Base-by-base conservation (phyloP, 2,329 filamentous ascomycete species). In the Pyricularia sp. region DNA sequence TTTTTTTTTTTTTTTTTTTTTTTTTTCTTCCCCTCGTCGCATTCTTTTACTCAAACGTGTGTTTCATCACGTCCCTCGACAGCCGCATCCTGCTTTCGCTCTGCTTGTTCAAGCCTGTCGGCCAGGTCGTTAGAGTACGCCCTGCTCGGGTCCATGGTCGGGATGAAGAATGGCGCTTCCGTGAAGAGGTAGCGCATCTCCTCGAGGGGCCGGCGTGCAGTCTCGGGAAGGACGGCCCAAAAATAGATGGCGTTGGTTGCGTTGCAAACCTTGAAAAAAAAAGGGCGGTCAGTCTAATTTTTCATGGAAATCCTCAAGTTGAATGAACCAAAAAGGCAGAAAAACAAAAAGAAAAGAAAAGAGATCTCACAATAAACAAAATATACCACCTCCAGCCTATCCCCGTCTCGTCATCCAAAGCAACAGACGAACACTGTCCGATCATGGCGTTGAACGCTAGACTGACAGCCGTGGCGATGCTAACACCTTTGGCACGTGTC, bases 371-470 rank as follows among this genome's bases (percentile, higher is more conserved):
- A 65, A 84, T 77, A 66, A 80, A 77, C n/a, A 79, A 67, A n/a
- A 79, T 74, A 69, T 82, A 82, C 72, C 74, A 82, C 60, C 72
- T 71, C 75, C 78, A 82, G 63, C 77, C 53, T n/a, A 76, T 68
- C 61, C 75, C 74, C n/a, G 76, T 72, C 53, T 61, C 9, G 28
- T 61, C 59, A 35, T 61, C 59, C 59, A 61, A 31, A 22, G 59
- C 53, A 24, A 57, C n/a, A 24, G 53, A 57, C 22, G 53, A 57
- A 57, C 53, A 81, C 72, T 88, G 85, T 1, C 86, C 87, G 65
- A 90, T 90, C 82, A 90, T 84, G 33, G 88, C 90, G 76, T 90
- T 90, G 78, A 89, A 91, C 1, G 88, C 88, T 73, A 89, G 91
- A 12, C 81, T 85, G 0, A 78, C 80, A 88, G 91, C 90, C 5